Evolutionary conservation across 208 protist species (phyloP), one percentile per base, ranked within the genome.

Genomic region (Trypanosoma theileri): DNA sequence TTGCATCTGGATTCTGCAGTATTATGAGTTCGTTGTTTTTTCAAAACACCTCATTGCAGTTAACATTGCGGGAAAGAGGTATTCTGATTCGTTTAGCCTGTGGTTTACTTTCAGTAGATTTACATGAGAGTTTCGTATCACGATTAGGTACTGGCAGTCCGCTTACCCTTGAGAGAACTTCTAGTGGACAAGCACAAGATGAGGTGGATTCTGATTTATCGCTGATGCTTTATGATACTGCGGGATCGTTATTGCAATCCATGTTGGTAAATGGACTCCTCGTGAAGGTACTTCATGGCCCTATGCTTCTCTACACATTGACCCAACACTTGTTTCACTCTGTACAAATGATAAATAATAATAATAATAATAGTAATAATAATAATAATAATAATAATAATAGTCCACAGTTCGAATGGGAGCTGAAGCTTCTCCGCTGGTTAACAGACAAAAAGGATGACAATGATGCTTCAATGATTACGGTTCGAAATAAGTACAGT

Each of bases 291-390:
- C 19, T 76, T 21, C 71, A 76, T 66, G 71, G 45, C 0, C 63
- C 62, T 14, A 66, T 66, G 35, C 40, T 76, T 40, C n/a, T 70
- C 0, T 70, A 76, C 57, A 76, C 71, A 22, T 52, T 76, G 55
- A 51, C 40, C 16, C 63, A 70, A 26, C 62, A 76, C 50, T n/a
- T 76, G 13, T 61, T 28, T 40, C 63, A 69, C 4, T 46, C 45
- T 24, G 63, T 50, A 28, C 50, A 19, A 26, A 17, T 19, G 28
- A 6, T 1, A 28, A 17, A 11, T 21, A 11, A 40, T 21, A 14
- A 14, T 21, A 46, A 59, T 26, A 13, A 14, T 19, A n/a, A n/a
- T n/a, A n/a, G n/a, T 21, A 11, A 40, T 21, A 14, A 14, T 21
- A 46, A 59, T 26, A 13, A 14, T 19, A 17, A 11, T 21, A 11